Evolutionary conservation across 164 flowering plant genomes (phyloP).

Genomic region (grape (Vitis vinifera)): ASM3070453v1 NC_081814.1:13321001-13321500

Average conservation of each 20-base stretch:
- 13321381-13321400: background rate
- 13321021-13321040: slow-evolving; percentile 72
- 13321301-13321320: background rate
- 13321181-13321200: too few relatives aligned
- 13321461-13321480: background rate
- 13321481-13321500: background rate
- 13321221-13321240: background rate
- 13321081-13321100: slow-evolving; percentile 78
- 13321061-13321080: slow-evolving; percentile 86
- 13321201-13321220: background rate
- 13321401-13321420: background rate
- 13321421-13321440: background rate
- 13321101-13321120: slow-evolving; percentile 71
- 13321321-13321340: background rate
- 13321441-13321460: background rate
- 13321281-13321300: background rate
- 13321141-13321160: background rate
- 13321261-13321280: background rate
- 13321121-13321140: background rate
- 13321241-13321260: background rate
- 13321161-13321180: background rate
- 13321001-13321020: background rate
- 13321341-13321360: background rate
- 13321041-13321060: slow-evolving; percentile 76
- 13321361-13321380: background rate